These are phyloP conservation scores for Rhynchosporium graminicola DNA, from an alignment of 2,329 filamentous ascomycete genomes.

Conservation along the genomic window DNA sequence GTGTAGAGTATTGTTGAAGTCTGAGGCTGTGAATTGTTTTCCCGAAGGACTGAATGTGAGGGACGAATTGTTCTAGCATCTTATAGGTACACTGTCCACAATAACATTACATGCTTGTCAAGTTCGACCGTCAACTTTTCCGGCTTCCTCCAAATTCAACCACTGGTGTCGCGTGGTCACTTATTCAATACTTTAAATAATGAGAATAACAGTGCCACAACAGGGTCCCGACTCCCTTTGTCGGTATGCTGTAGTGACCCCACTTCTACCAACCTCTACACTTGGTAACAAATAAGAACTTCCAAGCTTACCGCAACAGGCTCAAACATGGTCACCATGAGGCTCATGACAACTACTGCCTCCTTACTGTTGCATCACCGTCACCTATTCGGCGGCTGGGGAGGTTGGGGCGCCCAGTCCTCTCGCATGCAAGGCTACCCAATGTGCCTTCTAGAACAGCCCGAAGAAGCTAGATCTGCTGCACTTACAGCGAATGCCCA, in stretches of 20 bases:
- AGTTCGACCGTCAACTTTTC: no score
- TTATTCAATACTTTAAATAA: no score
- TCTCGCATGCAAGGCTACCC: conserved; percentile 26
- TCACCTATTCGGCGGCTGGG: conserved; percentile 7
- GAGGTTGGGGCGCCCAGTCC: conserved; percentile 13
- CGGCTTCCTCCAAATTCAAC: no score
- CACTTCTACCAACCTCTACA: conserved; percentile 9
- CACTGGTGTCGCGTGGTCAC: no score
- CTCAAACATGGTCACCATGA: conserved; percentile 2
- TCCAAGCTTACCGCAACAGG: not conserved
- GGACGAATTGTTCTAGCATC: no score
- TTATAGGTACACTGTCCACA: no score
- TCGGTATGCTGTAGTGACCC: not conserved
- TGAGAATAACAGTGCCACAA: no score
- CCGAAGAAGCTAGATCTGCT: conserved; percentile 18
- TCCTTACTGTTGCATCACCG: conserved; percentile 11
- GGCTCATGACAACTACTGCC: conserved; percentile 1
- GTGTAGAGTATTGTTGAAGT: no score
- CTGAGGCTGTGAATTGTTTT: no score
- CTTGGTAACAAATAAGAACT: conserved; percentile 8
- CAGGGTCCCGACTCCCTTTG: no score
- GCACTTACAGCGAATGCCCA: conserved; percentile 15
- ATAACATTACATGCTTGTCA: no score
- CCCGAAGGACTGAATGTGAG: no score
- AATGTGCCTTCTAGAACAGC: conserved; percentile 14